phyloP scores from a whole-genome alignment of 257 asterid species.

The Capsicum pubescens region DNA sequence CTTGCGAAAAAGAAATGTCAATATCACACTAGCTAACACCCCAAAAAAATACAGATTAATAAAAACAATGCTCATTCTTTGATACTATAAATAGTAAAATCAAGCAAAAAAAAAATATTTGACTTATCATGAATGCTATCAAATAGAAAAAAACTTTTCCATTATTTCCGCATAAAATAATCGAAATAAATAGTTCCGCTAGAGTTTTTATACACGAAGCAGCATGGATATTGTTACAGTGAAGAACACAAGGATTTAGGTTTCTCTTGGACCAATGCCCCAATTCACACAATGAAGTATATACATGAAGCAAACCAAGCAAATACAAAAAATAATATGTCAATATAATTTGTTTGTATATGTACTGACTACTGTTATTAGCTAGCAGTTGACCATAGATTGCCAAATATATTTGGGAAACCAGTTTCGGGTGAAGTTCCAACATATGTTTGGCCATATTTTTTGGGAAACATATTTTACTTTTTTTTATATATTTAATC shows the following conservation, averaged over 20 bases:
- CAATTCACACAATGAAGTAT: not conserved
- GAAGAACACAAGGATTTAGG: not conserved
- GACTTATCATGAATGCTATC: not conserved
- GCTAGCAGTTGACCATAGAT: too few species aligned
- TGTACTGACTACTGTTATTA: not conserved
- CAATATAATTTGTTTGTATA: not conserved
- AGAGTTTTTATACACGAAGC: not conserved
- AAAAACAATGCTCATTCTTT: not conserved
- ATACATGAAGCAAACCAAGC: not conserved
- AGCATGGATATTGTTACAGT: not conserved
- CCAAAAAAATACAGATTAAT: not conserved
- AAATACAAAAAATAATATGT: not conserved
- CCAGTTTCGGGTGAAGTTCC: too few species aligned
- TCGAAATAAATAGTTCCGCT: not conserved
- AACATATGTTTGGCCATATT: too few species aligned
- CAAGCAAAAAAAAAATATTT: not conserved
- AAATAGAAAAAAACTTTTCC: not conserved
- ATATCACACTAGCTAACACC: not conserved
- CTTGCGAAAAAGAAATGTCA: not conserved
- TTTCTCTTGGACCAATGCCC: not conserved
- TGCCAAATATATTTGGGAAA: too few species aligned
- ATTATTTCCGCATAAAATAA: not conserved
- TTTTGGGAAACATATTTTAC: too few species aligned
- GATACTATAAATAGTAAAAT: conserved; percentile 5
- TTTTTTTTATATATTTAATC: too few species aligned